Base-by-base conservation (phyloP, 1,284 basidiomycete species). In the Ceratobasidium sp. region DNA sequence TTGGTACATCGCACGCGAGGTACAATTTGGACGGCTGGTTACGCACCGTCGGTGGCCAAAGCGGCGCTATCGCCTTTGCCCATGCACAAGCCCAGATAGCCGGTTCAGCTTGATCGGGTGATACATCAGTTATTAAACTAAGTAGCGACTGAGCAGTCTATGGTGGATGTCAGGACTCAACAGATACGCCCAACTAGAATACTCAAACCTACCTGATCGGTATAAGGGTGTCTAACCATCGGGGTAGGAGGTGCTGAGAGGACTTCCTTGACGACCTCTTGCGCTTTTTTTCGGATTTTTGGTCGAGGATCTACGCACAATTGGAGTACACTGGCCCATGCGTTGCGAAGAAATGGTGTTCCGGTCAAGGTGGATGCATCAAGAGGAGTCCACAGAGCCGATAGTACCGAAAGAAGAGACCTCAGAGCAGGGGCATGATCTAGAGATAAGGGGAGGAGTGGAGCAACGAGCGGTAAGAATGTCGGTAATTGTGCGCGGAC, bases 221-320 rank as follows among this genome's bases (percentile, higher is more conserved):
- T 90, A 86, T 97, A 99, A 0, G 97, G 97, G 86, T 99, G 97
- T 9, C 89, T 87, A 4, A 90, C 81, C 58, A 94, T 87, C 0
- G 96, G 96, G 5, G 91, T 87, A 0, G 95, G 93, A 18, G 96
- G 95, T 15, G 89, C 89, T 5, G 89, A 87, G 40, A 97, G 88
- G 3, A 97, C 88, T 81, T 95, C 92, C 80, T 89, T 89, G 56
- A 99, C 89, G 28, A 95, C 90, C 82, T 98, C 96, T 77, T 94
- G 93, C 10, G 97, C 97, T 81, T 93, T 91, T 85, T 92, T 97
- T 78, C 98, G 91, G 66, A 99, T 96, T 87, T 99, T 99, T 51
- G 98, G 97, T 63, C 97, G 88, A 1, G 92, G 90, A 86, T 99
- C 97, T 69, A 96, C 88, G 81, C 92, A 93, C 69, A 99, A 87